A percentile compares a stretch with the other conserved stretches of the same genome.
Evolutionary conservation across 1,139 yeast species (phyloP).

Genomic region (Candida freyschussii): DNA sequence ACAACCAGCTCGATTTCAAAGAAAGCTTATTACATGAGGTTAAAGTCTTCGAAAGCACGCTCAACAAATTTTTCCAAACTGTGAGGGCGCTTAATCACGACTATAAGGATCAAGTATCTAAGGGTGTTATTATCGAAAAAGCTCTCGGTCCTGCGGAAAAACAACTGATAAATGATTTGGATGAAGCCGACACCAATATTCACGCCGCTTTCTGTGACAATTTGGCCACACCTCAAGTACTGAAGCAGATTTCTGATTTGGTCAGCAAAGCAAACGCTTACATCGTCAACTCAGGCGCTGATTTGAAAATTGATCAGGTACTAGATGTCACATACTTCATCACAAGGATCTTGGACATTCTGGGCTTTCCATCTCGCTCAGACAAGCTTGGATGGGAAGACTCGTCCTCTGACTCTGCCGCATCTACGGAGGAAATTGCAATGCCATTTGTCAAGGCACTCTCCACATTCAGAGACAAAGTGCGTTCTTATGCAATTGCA

Average conservation of each 20-base stretch:
- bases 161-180: constrained; percentile 47
- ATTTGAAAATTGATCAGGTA: constrained; percentile 62
- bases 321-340: constrained; percentile 62
- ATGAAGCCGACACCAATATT: constrained; percentile 52
- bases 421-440: constrained; percentile 58
- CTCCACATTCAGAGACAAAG: constrained; percentile 74
- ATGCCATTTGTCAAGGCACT: constrained; percentile 78
- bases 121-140: constrained; percentile 49
- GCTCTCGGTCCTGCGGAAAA: constrained; percentile 51
- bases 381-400: constrained; percentile 81
- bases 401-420: constrained; percentile 22
- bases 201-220: constrained; percentile 86
- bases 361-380: constrained; percentile 70
- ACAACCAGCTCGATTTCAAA: constrained; percentile 86
- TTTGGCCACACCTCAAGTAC: constrained; percentile 70
- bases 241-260: constrained; percentile 61
- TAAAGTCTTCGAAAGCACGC: constrained; percentile 63
- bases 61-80: constrained; percentile 78
- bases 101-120: constrained; percentile 38
- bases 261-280: constrained; percentile 71
- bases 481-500: constrained; percentile 67
- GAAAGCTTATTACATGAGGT: constrained; percentile 75
- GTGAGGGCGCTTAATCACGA: constrained; percentile 72
- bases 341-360: constrained; percentile 58
- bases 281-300: constrained; percentile 46